Base-by-base conservation (phyloP, 345 rosid genomes). In the Syzygium aqueum region DNA sequence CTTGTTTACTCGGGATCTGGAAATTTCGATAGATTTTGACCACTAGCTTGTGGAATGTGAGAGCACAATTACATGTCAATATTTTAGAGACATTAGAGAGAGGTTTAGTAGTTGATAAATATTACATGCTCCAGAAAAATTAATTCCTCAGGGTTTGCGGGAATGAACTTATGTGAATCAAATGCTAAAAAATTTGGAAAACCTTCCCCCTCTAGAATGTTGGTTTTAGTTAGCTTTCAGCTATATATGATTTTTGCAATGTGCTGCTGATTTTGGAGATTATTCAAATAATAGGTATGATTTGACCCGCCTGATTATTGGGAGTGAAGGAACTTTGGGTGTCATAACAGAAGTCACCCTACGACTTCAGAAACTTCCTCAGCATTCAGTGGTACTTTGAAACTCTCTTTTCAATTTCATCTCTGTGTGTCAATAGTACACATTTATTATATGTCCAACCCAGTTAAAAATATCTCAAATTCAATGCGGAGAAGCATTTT, bases 261-360 rank as follows among this genome's bases (percentile, higher is more conserved):
- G 61, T 54, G 54, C 49, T 28, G 27, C 61, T 84, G 63, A 84
- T 19, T 7, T 73, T 40, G 51, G 85, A 85, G 77, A 80, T 49
- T 82, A 88, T 50, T 67, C 23, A 86, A 19, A 40, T 86, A 30
- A 27, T 67, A 97, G 98, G 89, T 97, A 97, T 91, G 99, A 97
- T 86, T 91, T 97, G 94, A 96, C 99, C 52, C 96, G 98, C 87
- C 90, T 95, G 90, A 89, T 96, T 28, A 94, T 96, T 91, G 99
- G 99, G 88, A 97, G 98, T 91, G 99, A 97, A 91, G 98, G 99
- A 87, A 96, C 98, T 37, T 90, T 97, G 87, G 99, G 99, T 53
- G 93, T 97, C 28, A 91, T 95, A 89, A 95, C 97, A 67, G 98
- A 97, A 89, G 95, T 95, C 87, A 97, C 99, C 87, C 91, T 96